Evolutionary conservation across 192 early-diverging fungal species (phyloP).

Genomic region (Backusella morwellensis): DNA sequence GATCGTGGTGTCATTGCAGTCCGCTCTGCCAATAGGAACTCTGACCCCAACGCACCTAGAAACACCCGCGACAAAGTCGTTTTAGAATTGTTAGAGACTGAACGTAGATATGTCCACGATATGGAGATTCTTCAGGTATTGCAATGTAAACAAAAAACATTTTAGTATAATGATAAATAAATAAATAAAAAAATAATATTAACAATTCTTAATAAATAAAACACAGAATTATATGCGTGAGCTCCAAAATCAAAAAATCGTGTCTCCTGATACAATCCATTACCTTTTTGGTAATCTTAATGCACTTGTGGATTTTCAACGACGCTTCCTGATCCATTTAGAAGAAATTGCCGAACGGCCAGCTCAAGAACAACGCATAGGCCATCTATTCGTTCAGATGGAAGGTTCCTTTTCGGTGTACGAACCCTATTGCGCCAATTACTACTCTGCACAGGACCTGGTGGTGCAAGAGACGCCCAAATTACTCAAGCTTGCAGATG

Average conservation of each 20-base stretch:
- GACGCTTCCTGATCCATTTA: slow-evolving; percentile 86
- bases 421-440: slow-evolving; percentile 92
- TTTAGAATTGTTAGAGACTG: slow-evolving; percentile 88
- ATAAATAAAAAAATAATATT: neutral
- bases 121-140: slow-evolving; percentile 74
- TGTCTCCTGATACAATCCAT: slow-evolving; percentile 79
- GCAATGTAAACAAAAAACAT: slow-evolving; percentile 39
- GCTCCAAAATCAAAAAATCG: slow-evolving; percentile 65
- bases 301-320: slow-evolving; percentile 91
- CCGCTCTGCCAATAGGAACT: slow-evolving; percentile 34
- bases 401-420: slow-evolving; percentile 82
- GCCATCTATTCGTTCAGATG: slow-evolving; percentile 81
- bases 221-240: slow-evolving; percentile 68
- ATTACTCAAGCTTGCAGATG: slow-evolving; percentile 57
- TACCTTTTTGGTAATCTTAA: slow-evolving; percentile 91
- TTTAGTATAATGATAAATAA: slow-evolving; percentile 24
- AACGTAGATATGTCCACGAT: slow-evolving; percentile 86
- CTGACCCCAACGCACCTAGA: slow-evolving; percentile 57
- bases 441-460: slow-evolving; percentile 68
- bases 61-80: slow-evolving; percentile 87
- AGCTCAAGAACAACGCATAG: slow-evolving; percentile 84
- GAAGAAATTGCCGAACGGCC: slow-evolving; percentile 74
- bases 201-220: slow-evolving; percentile 3
- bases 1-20: slow-evolving; percentile 52
- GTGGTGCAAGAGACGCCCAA: slow-evolving; percentile 64